Evolutionary conservation across 2,329 filamentous ascomycete genomes (phyloP).

Genomic region (Neofusicoccum kwambonambiense): DNA sequence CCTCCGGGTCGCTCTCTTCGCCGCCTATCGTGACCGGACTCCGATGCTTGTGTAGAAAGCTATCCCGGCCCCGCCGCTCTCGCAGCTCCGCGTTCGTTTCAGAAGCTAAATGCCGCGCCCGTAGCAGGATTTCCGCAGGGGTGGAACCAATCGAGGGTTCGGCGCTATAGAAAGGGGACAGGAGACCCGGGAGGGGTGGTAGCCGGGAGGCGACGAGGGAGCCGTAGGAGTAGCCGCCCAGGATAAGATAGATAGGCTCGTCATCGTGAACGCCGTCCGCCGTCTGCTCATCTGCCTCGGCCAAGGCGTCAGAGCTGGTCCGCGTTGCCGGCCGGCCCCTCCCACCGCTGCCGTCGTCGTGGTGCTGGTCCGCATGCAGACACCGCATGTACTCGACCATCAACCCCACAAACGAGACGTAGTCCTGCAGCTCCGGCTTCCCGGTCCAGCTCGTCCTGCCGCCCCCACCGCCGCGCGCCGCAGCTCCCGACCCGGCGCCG

Average conservation of each 20-base stretch:
- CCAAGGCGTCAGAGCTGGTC: background rate
- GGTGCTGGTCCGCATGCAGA: background rate
- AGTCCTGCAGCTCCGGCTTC: conserved; percentile 77
- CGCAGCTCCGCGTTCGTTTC: conserved; percentile 53
- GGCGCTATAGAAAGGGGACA: conserved; percentile 53
- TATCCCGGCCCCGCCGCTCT: too few relatives aligned
- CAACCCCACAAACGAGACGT: conserved; percentile 78
- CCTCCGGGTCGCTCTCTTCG: conserved; percentile 45
- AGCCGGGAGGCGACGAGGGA: conserved; percentile 75
- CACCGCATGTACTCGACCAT: conserved; percentile 65
- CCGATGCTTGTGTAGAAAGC: too few relatives aligned
- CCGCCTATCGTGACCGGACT: conserved; percentile 39
- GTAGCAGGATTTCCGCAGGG: conserved; percentile 63
- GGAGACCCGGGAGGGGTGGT: conserved; percentile 57
- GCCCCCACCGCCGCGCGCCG: conserved; percentile 32
- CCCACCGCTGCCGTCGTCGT: background rate
- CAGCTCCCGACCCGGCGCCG: background rate
- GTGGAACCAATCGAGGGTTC: conserved; percentile 44
- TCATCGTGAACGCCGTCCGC: background rate
- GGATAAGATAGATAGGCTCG: conserved; percentile 46
- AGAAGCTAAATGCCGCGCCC: conserved; percentile 66
- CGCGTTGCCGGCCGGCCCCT: background rate
- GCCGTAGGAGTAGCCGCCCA: conserved; percentile 89
- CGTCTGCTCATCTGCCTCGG: background rate
- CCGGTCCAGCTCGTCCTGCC: conserved; percentile 87